Evolutionary conservation across 306 rosid species (phyloP).

Genomic region (Cucumis melo): DNA sequence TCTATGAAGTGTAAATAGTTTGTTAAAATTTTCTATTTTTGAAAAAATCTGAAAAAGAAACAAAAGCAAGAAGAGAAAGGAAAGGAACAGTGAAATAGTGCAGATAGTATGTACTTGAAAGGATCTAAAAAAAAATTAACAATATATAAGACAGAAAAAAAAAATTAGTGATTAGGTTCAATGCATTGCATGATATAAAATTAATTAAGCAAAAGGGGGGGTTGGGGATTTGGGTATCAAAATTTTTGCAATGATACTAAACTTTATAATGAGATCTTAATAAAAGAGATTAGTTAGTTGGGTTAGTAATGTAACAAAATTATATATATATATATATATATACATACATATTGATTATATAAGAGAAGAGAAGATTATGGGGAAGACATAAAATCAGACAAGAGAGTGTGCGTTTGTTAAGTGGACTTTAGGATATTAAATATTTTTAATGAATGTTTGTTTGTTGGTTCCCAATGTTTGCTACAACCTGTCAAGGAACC

Average conservation of each 20-base stretch:
- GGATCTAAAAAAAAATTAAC: no score
- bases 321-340: neutral
- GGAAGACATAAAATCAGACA: slow-evolving; percentile 1
- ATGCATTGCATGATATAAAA: no score
- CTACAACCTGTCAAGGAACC: neutral
- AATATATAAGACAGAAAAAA: no score
- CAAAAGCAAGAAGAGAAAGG: no score
- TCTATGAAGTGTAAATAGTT: no score
- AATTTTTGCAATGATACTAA: neutral
- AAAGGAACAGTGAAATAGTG: no score
- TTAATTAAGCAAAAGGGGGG: no score
- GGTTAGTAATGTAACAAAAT: neutral
- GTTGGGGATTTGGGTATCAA: no score
- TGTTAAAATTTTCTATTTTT: no score
- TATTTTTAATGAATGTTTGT: neutral
- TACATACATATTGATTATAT: neutral
- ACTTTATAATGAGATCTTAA: neutral
- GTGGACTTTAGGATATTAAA: neutral
- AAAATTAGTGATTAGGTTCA: no score
- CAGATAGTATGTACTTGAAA: no score
- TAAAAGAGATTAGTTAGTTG: neutral
- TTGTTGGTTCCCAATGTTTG: neutral
- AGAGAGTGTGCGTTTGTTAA: neutral
- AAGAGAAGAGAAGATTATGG: neutral
- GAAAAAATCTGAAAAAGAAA: no score